Percentiles rank a stretch among this genome's conserved stretches.
Evolutionary conservation across 495 filamentous ascomycete genomes (phyloP).

Genomic region (Daldinia grandis): DNA sequence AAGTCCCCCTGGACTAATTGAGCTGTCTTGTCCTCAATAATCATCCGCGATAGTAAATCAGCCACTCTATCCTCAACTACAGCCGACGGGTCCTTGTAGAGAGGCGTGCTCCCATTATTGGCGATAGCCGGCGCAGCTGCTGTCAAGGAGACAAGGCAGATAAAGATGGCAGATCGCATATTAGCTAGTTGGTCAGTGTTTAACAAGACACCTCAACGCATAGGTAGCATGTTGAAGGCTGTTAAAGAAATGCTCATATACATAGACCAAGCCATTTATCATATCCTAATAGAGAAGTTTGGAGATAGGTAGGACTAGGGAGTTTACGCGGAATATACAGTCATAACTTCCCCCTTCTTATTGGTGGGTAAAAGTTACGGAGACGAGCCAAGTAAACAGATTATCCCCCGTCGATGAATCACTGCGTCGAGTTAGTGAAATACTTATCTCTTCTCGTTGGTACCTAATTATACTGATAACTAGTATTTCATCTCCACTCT

Average conservation of each 20-base stretch:
- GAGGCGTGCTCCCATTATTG: slow-evolving; percentile 23
- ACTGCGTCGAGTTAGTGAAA: background rate
- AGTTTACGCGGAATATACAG: background rate
- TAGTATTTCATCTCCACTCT: background rate
- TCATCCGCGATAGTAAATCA: slow-evolving; percentile 74
- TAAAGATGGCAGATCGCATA: slow-evolving; percentile 11
- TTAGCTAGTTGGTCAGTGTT: background rate
- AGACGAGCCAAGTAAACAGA: background rate
- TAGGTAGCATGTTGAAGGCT: background rate
- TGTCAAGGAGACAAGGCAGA: slow-evolving; percentile 14
- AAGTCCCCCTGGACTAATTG: slow-evolving; percentile 76
- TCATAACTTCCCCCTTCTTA: background rate
- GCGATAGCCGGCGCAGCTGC: slow-evolving; percentile 10
- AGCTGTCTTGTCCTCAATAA: slow-evolving; percentile 71
- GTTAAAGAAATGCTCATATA: background rate
- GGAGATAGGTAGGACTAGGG: background rate
- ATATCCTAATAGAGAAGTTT: background rate
- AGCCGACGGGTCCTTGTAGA: slow-evolving; percentile 70
- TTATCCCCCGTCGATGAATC: background rate
- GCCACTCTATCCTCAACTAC: slow-evolving; percentile 67
- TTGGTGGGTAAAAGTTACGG: background rate
- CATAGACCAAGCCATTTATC: background rate
- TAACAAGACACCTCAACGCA: background rate
- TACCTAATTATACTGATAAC: background rate
- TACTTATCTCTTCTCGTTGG: background rate